Percentiles rank a stretch among this genome's conserved stretches.
Conservation (phyloP, 75 land plant genomes). For the Cryptomeria japonica region DNA sequence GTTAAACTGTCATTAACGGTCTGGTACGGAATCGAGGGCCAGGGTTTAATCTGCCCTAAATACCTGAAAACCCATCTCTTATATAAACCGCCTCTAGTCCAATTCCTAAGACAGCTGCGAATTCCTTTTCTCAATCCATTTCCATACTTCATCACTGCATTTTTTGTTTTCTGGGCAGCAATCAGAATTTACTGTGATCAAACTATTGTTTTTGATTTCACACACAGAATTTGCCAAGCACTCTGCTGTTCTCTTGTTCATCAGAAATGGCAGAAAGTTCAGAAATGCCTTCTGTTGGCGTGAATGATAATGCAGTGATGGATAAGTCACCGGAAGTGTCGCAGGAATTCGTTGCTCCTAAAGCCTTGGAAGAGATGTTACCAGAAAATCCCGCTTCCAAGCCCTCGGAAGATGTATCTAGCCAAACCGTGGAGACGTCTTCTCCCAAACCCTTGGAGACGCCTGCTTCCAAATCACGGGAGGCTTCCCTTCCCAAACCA, state of each 20-base stretch:
- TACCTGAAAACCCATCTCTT: background rate
- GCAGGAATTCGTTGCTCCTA: background rate
- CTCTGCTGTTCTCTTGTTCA: background rate
- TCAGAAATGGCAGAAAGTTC: background rate
- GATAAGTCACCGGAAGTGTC: background rate
- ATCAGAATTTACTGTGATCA: background rate
- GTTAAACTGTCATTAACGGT: background rate
- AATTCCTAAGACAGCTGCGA: background rate
- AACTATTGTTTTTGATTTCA: background rate
- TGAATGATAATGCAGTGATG: background rate
- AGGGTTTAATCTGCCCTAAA: too few species aligned
- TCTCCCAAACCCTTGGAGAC: background rate
- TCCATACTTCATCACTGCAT: background rate
- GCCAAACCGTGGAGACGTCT: too few species aligned
- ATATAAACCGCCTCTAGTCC: background rate
- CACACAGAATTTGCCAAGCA: background rate
- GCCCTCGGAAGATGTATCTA: background rate
- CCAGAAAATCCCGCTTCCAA: background rate
- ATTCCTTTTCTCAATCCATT: background rate
- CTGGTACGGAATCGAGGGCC: background rate
- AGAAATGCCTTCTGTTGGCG: background rate
- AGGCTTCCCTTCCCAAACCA: background rate
- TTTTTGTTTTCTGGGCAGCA: background rate
- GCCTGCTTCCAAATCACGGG: background rate
- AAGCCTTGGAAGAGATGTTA: too few species aligned